A percentile compares a stretch with the other conserved stretches of the same genome.
phyloP scores from a whole-genome alignment of 2,329 filamentous ascomycete genomes.

The Aspergillus fructus region DNA sequence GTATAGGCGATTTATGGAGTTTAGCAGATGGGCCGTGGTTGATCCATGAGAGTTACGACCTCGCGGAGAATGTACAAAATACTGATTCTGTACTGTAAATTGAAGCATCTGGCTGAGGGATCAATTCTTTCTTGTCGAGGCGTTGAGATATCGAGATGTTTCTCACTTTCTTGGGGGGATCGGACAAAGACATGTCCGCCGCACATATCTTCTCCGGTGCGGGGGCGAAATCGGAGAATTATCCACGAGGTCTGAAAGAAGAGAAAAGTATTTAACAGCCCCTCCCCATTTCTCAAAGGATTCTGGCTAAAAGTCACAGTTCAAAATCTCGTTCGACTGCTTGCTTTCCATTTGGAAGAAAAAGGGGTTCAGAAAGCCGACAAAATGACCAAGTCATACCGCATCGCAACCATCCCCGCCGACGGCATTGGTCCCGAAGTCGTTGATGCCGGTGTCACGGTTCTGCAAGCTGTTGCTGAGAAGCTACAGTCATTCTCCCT shows the following conservation, averaged over 20 bases:
- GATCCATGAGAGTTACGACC: slow-evolving; percentile 23
- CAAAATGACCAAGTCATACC: slow-evolving; percentile 34
- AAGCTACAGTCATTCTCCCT: slow-evolving; percentile 58
- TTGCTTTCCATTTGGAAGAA: background rate
- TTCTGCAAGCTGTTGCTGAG: slow-evolving; percentile 49
- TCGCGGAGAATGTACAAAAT: slow-evolving; percentile 2
- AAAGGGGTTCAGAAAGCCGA: background rate
- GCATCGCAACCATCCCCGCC: slow-evolving; percentile 65
- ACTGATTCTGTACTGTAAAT: background rate
- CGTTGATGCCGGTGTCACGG: slow-evolving; percentile 62
- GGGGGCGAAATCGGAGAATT: background rate
- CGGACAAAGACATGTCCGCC: slow-evolving; percentile 12
- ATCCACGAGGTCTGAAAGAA: background rate
- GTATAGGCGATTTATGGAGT: slow-evolving; percentile 28
- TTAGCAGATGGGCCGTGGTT: slow-evolving; percentile 36
- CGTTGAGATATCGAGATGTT: background rate
- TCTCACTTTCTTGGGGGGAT: background rate
- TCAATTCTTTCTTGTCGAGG: background rate
- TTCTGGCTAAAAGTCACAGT: background rate
- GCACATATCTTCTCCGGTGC: slow-evolving; percentile 9
- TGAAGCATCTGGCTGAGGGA: background rate
- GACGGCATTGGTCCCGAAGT: slow-evolving; percentile 72
- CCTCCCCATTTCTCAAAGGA: background rate
- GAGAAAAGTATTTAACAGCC: slow-evolving; percentile 2
- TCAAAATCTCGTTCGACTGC: background rate